Evolutionary conservation across 108 stramenopile species (phyloP).

Genomic region (Cyclostephanos invisitatus): DNA sequence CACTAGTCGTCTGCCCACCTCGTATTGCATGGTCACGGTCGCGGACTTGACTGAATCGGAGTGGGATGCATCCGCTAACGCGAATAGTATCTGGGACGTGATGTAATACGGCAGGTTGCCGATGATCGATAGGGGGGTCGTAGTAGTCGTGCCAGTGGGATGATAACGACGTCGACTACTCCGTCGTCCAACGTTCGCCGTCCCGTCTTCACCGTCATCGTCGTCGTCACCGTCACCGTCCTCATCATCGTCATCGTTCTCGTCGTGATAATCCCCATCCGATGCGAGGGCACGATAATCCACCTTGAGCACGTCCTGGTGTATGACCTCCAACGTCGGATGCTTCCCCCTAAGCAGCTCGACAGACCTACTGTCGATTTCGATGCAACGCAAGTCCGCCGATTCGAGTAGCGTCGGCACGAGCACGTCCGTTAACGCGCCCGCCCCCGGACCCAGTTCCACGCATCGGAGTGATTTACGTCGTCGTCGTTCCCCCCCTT

Average conservation of each 20-base stretch:
- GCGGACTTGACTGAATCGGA: slow-evolving; percentile 81
- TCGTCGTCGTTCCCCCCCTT: slow-evolving; percentile 28
- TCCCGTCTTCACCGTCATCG: too few relatives aligned
- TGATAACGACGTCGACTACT: too few relatives aligned
- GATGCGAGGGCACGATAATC: slow-evolving; percentile 85
- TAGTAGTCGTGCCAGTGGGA: too few relatives aligned
- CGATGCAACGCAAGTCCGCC: slow-evolving; percentile 82
- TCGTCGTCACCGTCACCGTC: too few relatives aligned
- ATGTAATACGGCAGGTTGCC: slow-evolving; percentile 98
- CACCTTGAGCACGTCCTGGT: slow-evolving; percentile 89
- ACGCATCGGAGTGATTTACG: too few relatives aligned
- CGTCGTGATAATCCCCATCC: too few relatives aligned
- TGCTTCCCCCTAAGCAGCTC: slow-evolving; percentile 75
- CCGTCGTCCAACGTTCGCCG: slow-evolving; percentile 53
- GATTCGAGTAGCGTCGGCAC: slow-evolving; percentile 24
- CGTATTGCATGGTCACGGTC: slow-evolving; percentile 98
- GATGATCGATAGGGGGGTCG: slow-evolving; percentile 76
- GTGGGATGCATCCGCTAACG: slow-evolving; percentile 91
- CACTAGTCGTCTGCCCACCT: slow-evolving; percentile 91
- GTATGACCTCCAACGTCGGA: slow-evolving; percentile 58
- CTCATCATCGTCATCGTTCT: too few relatives aligned
- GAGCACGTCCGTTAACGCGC: slow-evolving; percentile 90
- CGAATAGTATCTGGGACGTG: slow-evolving; percentile 94
- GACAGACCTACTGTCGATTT: slow-evolving; percentile 91
- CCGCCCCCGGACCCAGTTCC: slow-evolving; percentile 95